Evolutionary conservation across 169 alveolate genomes (phyloP).

Genomic region (Nephromyces sp.): DNA sequence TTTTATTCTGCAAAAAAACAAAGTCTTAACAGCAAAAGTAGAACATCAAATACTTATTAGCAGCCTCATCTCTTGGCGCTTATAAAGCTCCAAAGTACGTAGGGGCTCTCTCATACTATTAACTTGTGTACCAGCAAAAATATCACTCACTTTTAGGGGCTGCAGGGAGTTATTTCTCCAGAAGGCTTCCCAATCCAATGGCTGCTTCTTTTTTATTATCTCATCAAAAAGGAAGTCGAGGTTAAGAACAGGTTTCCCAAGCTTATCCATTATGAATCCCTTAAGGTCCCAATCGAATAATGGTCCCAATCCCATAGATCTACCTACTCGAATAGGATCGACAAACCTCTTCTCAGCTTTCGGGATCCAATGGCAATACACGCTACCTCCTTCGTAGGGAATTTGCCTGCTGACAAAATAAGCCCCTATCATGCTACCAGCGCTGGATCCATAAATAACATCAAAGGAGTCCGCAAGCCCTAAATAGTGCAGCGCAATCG

Average conservation of each 20-base stretch:
- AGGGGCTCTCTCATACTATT: neutral
- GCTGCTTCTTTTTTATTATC: slow-evolving; percentile 21
- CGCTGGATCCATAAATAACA: slow-evolving; percentile 22
- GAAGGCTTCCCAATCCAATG: slow-evolving; percentile 21
- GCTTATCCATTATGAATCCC: neutral
- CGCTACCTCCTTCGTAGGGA: slow-evolving; percentile 23
- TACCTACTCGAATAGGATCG: slow-evolving; percentile 4
- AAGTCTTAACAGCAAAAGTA: no score
- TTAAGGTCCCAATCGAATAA: slow-evolving; percentile 14
- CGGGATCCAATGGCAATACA: slow-evolving; percentile 32
- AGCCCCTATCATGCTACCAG: slow-evolving; percentile 36
- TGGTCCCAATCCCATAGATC: slow-evolving; percentile 25
- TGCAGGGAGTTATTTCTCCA: slow-evolving; percentile 4
- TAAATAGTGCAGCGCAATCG: slow-evolving; percentile 11
- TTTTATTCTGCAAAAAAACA: no score
- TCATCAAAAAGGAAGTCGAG: slow-evolving; percentile 18
- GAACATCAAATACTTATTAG: no score
- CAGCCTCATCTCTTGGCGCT: neutral
- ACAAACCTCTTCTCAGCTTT: slow-evolving; percentile 1
- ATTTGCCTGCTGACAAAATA: slow-evolving; percentile 20
- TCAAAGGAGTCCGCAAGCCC: slow-evolving; percentile 19
- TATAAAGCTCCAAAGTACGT: neutral
- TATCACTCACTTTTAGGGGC: slow-evolving; percentile 23
- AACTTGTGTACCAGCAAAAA: neutral
- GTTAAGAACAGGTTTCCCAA: slow-evolving; percentile 26